These are phyloP conservation scores for Exobasidium rhododendri DNA, from an alignment of 1,284 basidiomycete genomes.

Conservation along the genomic window DNA sequence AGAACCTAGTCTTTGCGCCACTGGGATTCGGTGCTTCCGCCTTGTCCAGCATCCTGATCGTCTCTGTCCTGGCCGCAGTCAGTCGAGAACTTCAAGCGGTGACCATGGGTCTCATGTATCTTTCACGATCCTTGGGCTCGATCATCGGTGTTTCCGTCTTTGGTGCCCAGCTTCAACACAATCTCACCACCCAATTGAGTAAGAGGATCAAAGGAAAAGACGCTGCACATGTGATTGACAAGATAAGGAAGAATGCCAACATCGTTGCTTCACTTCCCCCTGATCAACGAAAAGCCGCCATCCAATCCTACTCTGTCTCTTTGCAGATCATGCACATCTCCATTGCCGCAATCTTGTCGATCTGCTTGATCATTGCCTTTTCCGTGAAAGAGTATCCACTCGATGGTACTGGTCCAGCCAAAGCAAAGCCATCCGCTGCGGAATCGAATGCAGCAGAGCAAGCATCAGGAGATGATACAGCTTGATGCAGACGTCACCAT, in stretches of 20 bases:
- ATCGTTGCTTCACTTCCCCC: not conserved
- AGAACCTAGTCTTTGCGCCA: not conserved
- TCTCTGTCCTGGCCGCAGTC: not conserved
- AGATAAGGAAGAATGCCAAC: conserved; percentile 3
- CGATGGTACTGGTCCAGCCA: not conserved
- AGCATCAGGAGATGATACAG: no score
- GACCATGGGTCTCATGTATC: not conserved
- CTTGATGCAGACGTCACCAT: not conserved
- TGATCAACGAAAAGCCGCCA: not conserved
- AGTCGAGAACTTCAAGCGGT: not conserved
- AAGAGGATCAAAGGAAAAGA: not conserved
- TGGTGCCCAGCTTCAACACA: not conserved
- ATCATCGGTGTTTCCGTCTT: not conserved
- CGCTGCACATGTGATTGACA: not conserved
- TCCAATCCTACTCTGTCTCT: not conserved
- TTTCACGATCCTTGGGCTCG: not conserved
- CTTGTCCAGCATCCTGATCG: not conserved
- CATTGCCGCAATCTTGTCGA: not conserved
- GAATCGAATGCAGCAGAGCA: no score
- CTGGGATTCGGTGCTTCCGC: not conserved
- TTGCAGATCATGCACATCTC: not conserved
- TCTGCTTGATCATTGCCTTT: not conserved
- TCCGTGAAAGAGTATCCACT: conserved; percentile 1
- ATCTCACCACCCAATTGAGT: not conserved
- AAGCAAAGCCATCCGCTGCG: no score